phyloP scores from a whole-genome alignment of 2,329 filamentous ascomycete genomes.

The Trichoderma atroviride region DNA sequence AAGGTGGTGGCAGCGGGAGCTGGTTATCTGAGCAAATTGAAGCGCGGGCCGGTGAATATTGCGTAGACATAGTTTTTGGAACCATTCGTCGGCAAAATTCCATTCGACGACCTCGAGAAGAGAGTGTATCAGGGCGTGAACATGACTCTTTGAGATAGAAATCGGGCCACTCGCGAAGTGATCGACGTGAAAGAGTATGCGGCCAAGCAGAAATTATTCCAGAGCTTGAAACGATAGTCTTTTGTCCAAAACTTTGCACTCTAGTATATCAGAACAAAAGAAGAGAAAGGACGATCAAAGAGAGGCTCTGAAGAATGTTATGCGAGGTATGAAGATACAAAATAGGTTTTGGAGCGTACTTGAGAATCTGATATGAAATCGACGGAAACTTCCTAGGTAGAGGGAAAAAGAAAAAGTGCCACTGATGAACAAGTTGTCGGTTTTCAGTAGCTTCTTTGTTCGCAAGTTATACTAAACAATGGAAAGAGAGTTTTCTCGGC shows the following conservation, averaged over 20 bases:
- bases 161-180: not conserved
- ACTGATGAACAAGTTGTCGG: not conserved
- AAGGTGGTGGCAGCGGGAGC: slow-evolving; percentile 4
- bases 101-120: not conserved
- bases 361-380: not conserved
- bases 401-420: not conserved
- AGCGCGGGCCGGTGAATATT: slow-evolving; percentile 24
- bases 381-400: not conserved
- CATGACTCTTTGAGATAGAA: not conserved
- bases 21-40: slow-evolving; percentile 13
- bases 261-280: not conserved
- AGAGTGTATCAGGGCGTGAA: not conserved
- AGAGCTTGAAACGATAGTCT: not conserved
- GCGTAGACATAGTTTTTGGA: slow-evolving; percentile 26
- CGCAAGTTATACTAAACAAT: not conserved
- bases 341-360: not conserved
- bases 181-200: not conserved
- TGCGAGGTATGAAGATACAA: not conserved
- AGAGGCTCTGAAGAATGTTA: not conserved
- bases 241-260: not conserved
- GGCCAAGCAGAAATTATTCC: not conserved
- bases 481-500: not conserved
- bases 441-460: not conserved
- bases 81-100: not conserved
- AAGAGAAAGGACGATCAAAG: not conserved